Conservation (phyloP, 352 stramenopile genomes). For the Elongisporangium prolatum region DNA sequence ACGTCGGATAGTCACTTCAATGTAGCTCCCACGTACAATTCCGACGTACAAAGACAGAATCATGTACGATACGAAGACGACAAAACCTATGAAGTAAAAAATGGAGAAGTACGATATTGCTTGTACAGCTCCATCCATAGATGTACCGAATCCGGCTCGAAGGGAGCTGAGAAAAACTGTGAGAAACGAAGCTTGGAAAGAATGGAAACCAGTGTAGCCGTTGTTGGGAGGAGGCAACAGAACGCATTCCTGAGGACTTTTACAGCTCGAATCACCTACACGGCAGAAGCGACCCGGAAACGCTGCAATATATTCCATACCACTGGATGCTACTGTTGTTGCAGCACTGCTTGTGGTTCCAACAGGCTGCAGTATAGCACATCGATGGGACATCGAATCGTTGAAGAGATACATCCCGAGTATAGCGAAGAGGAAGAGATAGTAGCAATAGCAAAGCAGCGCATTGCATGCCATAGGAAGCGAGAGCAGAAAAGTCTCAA, state of each 20-base stretch:
- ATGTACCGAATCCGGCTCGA: conserved; percentile 69
- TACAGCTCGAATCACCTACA: conserved; percentile 19
- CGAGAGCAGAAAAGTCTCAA: conserved; percentile 68
- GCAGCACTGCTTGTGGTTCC: conserved; percentile 15
- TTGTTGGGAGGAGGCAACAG: conserved; percentile 56
- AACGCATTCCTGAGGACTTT: conserved; percentile 46
- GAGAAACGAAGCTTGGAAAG: conserved; percentile 77
- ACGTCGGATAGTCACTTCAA: conserved; percentile 52
- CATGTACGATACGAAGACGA: conserved; percentile 85
- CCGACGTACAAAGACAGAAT: conserved; percentile 79
- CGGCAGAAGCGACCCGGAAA: conserved; percentile 57
- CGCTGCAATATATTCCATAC: conserved; percentile 40
- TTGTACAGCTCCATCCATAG: conserved; percentile 67
- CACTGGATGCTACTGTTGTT: conserved; percentile 8
- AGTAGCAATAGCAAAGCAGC: conserved; percentile 80
- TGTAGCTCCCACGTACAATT: conserved; percentile 80
- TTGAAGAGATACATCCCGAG: conserved; percentile 87
- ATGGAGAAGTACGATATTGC: conserved; percentile 70
- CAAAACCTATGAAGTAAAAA: conserved; percentile 74
- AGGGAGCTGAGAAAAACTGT: conserved; percentile 79
- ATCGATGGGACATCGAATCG: conserved; percentile 73
- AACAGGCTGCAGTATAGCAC: conserved; percentile 25
- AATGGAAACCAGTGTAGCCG: conserved; percentile 79
- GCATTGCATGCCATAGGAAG: conserved; percentile 73
- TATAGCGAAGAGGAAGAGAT: conserved; percentile 82